These are phyloP conservation scores for Penstemon eatonii DNA, from an alignment of 257 asterid species.

Conservation along the genomic window DNA sequence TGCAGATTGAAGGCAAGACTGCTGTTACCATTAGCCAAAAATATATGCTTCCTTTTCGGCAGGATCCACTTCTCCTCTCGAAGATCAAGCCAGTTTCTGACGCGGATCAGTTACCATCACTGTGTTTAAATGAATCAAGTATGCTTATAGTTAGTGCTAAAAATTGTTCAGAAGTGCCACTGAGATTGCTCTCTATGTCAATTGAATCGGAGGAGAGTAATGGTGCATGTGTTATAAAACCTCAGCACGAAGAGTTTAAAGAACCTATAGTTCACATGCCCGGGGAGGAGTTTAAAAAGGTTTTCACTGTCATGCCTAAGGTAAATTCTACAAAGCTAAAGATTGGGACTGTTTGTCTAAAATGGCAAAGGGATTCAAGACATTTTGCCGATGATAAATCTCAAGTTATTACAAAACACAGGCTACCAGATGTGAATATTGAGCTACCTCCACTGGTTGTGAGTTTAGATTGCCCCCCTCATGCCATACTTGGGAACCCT, in stretches of 20 bases:
- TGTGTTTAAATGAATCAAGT: conserved; percentile 70
- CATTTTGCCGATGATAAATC: conserved; percentile 23
- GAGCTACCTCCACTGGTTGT: conserved; percentile 75
- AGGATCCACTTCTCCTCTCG: conserved; percentile 81
- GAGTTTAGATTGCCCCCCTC: conserved; percentile 73
- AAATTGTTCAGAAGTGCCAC: conserved; percentile 87
- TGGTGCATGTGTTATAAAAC: conserved; percentile 46
- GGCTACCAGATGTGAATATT: conserved; percentile 71
- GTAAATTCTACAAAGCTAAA: conserved; percentile 42
- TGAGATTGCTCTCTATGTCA: conserved; percentile 67
- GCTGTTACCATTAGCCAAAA: conserved; percentile 73
- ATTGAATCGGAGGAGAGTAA: conserved; percentile 55
- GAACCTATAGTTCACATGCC: conserved; percentile 63
- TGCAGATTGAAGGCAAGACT: conserved; percentile 92
- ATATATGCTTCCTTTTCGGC: conserved; percentile 76
- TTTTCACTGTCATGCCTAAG: conserved; percentile 66
- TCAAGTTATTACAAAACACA: conserved; percentile 59
- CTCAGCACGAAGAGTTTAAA: conserved; percentile 48
- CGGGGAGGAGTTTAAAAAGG: conserved; percentile 92
- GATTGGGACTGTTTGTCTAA: conserved; percentile 64
- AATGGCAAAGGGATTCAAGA: conserved; percentile 72
- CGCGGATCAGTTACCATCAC: conserved; percentile 55
- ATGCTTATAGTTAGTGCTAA: conserved; percentile 69
- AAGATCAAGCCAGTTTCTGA: conserved; percentile 57
- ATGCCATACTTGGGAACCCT: conserved; percentile 79